Conservation (phyloP, 805 yeast genomes). For the Clavispora vitiphila region DNA sequence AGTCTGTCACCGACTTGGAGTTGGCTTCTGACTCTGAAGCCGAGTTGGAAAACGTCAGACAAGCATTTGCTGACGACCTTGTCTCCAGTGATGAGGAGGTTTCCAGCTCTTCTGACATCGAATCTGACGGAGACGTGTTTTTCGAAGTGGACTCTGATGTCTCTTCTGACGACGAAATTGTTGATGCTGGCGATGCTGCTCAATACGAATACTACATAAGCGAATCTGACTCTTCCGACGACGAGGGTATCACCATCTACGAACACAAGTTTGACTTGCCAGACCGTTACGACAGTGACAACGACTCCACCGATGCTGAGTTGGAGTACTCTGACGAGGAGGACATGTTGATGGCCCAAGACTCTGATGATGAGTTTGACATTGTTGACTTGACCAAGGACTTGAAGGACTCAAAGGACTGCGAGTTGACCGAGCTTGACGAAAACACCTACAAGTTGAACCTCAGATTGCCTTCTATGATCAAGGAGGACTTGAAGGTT, state of each 20-base stretch:
- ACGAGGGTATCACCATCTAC: constrained; percentile 41
- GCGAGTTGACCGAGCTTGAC: constrained; percentile 36
- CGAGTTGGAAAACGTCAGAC: constrained; percentile 33
- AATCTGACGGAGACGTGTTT: constrained; percentile 15
- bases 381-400: constrained; percentile 39
- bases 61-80: constrained; percentile 29
- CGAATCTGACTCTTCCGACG: constrained; percentile 26
- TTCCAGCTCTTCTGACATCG: constrained; percentile 12
- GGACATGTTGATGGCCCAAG: constrained; percentile 11
- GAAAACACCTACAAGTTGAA: constrained; percentile 36
- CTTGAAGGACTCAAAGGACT: constrained; percentile 39
- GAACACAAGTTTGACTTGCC: constrained; percentile 37
- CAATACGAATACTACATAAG: constrained; percentile 22
- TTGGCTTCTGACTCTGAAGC: constrained; percentile 5
- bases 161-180: constrained; percentile 17
- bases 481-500: constrained; percentile 36
- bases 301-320: constrained; percentile 37
- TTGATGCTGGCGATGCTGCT: constrained; percentile 19
- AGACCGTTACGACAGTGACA: constrained; percentile 26
- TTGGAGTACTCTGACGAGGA: constrained; percentile 28
- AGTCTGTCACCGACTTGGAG: constrained; percentile 4
- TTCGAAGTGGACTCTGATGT: constrained; percentile 30
- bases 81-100: constrained; percentile 24
- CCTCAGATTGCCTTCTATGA: constrained; percentile 38
- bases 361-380: constrained; percentile 22